Base-by-base conservation (phyloP, 805 yeast genomes). In the Starmerella tilneyi region DNA sequence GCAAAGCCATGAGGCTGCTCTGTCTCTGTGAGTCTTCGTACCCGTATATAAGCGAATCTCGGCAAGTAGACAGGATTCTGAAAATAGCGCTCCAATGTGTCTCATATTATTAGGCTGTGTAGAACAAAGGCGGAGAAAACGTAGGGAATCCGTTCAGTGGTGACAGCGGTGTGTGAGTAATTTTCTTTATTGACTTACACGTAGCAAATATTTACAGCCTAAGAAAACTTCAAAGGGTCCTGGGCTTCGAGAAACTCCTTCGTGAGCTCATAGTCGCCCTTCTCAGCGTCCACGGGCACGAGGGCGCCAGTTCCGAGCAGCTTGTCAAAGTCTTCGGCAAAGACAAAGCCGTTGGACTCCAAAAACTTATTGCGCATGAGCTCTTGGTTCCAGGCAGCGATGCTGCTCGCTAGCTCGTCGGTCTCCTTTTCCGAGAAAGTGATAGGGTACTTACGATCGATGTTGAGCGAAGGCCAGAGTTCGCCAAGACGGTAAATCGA, bases 271-370 rank as follows among this genome's bases (percentile, higher is more conserved):
- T 74, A 78, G 53, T 76, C 72, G 26, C 81, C 82, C 23, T 21
- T 33, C 16, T 38, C 31, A 24, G 76, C 75, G 17, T 72, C 75
- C 16, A 71, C 72, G 50, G 77, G 72, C 44, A 74, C 76, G 46
- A 89, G 68, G 46, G 80, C 69, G 0, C 89, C 92, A 49, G 78
- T 78, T 17, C 76, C 75, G 32, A 77, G 63, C 56, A 84, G 69
- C 40, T 74, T 74, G 27, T 76, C 80, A 59, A 89, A 88, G 81
- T 85, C 77, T 59, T 85, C 94, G 60, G 85, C 95, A 15, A 97
- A 96, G 46, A 92, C 74, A 95, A 96, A 89, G 5, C 96, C 96
- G 44, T 83, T 81, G 20, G 96, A 82, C 38, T 89, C 89, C 24
- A 84, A 80, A 63, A 85, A 88, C 33, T 96, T 96, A 41, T 78